Conservation (phyloP, 169 alveolate genomes). For the Plasmodium vinckei region DNA sequence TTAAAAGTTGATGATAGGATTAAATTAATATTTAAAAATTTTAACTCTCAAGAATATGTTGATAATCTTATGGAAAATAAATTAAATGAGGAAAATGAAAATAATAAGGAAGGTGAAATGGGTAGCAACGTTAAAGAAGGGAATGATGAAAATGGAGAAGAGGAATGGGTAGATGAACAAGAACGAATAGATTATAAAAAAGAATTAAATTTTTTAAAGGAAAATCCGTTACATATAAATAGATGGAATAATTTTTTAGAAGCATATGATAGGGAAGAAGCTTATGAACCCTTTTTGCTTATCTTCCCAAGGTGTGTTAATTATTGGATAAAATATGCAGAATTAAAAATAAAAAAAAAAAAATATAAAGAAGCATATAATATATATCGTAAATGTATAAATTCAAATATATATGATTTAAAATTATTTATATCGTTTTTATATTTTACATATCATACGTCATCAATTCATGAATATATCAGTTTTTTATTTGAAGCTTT, state of each 20-base stretch:
- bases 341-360: slow-evolving; percentile 66
- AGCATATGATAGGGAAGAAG: slow-evolving; percentile 54
- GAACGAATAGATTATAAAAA: slow-evolving; percentile 19
- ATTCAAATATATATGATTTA: slow-evolving; percentile 69
- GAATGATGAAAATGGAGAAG: background rate
- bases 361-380: slow-evolving; percentile 61
- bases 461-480: slow-evolving; percentile 86
- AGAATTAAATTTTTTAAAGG: slow-evolving; percentile 41
- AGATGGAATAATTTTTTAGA: slow-evolving; percentile 54
- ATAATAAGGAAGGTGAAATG: background rate
- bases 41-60: slow-evolving; percentile 52
- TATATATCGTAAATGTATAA: slow-evolving; percentile 65
- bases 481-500: slow-evolving; percentile 77
- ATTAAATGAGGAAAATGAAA: background rate
- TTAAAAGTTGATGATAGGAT: slow-evolving; percentile 65
- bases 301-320: slow-evolving; percentile 56
- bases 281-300: slow-evolving; percentile 52
- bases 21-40: slow-evolving; percentile 26
- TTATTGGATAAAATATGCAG: slow-evolving; percentile 75
- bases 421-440: slow-evolving; percentile 72
- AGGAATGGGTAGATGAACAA: slow-evolving; percentile 3
- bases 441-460: slow-evolving; percentile 82
- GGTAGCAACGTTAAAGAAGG: background rate
- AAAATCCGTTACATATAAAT: slow-evolving; percentile 46
- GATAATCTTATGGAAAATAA: slow-evolving; percentile 17